Conservation (phyloP, 208 protist species). For the Wallacemonas sp. region DNA sequence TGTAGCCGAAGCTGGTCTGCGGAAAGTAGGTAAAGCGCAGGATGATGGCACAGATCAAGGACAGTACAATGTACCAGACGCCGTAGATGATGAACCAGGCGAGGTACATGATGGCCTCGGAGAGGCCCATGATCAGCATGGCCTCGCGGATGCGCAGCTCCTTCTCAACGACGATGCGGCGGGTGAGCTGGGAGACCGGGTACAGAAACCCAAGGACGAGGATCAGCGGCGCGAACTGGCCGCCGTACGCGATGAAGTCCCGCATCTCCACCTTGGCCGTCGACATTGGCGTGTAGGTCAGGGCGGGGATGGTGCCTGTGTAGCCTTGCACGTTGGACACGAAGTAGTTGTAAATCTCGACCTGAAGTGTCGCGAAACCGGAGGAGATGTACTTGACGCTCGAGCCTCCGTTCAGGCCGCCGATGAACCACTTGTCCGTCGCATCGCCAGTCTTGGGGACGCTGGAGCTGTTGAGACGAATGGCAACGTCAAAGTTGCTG, state of each 20-base stretch:
- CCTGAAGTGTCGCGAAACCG: constrained; percentile 62
- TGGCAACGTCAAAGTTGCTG: constrained; percentile 37
- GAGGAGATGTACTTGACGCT: constrained; percentile 41
- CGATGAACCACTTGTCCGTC: constrained; percentile 26
- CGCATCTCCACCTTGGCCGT: constrained; percentile 30
- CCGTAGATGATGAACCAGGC: constrained; percentile 41
- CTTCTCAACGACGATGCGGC: constrained; percentile 55
- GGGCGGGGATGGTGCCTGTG: background rate
- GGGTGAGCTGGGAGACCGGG: constrained; percentile 39
- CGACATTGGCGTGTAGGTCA: constrained; percentile 46
- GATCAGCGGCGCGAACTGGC: constrained; percentile 29
- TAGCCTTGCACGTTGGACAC: constrained; percentile 14
- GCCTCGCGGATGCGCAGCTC: constrained; percentile 58
- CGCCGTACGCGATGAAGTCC: constrained; percentile 35
- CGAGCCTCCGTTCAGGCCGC: constrained; percentile 19
- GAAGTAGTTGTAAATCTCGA: constrained; percentile 41
- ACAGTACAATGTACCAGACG: constrained; percentile 28
- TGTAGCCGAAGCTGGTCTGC: constrained; percentile 27
- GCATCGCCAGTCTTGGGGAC: constrained; percentile 20
- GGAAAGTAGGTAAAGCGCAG: constrained; percentile 36
- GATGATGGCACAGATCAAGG: constrained; percentile 44
- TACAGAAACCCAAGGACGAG: constrained; percentile 57
- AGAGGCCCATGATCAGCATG: constrained; percentile 74
- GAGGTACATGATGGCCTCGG: constrained; percentile 34
- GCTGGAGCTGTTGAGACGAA: constrained; percentile 43